phyloP scores from a whole-genome alignment of 192 early-diverging fungal species.

The Podila minutissima region DNA sequence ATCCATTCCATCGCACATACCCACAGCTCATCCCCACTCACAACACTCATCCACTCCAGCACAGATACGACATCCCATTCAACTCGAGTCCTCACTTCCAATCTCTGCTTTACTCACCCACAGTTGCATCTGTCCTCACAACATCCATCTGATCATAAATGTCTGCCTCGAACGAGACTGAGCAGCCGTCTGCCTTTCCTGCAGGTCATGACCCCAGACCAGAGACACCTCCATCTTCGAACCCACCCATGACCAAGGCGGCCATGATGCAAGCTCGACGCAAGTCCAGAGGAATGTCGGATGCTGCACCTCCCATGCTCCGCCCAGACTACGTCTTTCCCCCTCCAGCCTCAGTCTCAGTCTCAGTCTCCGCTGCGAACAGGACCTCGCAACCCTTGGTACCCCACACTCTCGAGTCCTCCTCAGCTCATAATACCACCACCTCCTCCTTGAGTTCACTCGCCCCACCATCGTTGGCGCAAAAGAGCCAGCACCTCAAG shows the following conservation, averaged over 20 bases:
- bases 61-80: background rate
- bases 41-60: background rate
- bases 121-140: background rate
- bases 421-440: background rate
- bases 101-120: background rate
- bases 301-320: constrained; percentile 15
- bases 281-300: constrained; percentile 33
- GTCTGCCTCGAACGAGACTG: constrained; percentile 13
- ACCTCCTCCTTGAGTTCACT: constrained; percentile 5
- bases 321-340: constrained; percentile 52
- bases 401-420: background rate
- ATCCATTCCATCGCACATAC: background rate
- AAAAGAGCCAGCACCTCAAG: constrained; percentile 37
- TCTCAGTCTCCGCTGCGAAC: background rate
- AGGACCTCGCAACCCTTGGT: background rate
- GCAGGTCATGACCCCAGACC: constrained; percentile 12
- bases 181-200: constrained; percentile 8
- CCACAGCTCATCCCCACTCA: background rate
- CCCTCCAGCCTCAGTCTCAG: constrained; percentile 13
- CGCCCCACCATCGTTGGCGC: background rate
- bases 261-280: constrained; percentile 42
- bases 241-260: constrained; percentile 15
- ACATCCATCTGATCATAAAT: background rate
- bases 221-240: background rate
- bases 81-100: background rate